Base-by-base conservation (phyloP, 2,329 filamentous ascomycete genomes). In the Diplodia mutila region DNA sequence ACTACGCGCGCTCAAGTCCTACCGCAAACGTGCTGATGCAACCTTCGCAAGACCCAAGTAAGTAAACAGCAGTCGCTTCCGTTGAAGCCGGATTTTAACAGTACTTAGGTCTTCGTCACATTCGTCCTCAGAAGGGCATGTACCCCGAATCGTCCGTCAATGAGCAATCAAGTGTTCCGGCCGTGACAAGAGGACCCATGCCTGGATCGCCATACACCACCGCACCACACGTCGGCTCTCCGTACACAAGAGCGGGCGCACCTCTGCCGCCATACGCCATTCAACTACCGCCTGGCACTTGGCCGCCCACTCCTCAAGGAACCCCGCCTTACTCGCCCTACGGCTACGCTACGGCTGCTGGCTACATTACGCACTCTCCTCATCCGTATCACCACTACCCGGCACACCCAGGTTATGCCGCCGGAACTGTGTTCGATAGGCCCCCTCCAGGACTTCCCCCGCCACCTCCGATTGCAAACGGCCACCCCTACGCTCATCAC, bases 61-160 rank as follows among this genome's bases (percentile, higher is more conserved):
- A 55, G 66, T 46, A 23, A 11, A 11, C 14, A 0, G 32, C n/a
- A 7, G 8, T 9, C 18, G 16, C 16, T 12, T 27, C 7, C n/a
- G 23, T 16, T 16, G 23, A 21, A 5, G 0, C 21, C 27, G 57
- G 9, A 12, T 9, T 12, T 12, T 67, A 57, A 67, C 25, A 25
- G 9, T 9, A 16, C 6, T 5, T 4, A 67, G 66, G 85, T 25
- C 85, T 99, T 64, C 89, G 93, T 73, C 87, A 91, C 75, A 95
- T 99, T 70, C 85, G 92, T 2, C 94, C 94, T 0, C 86, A 90
- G 54, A 97, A 97, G 84, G 94, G 94, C 76, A 93, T 98, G 88
- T 99, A 99, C 78, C 95, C 95, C 0, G 95, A 99, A 79, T 97
- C 94, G 1, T 97, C 93, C 54, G 89, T 97, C 72, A 92, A 93